These are phyloP conservation scores for Triticum timopheevii DNA, from an alignment of 176 grass and related monocot genomes.

Conservation along the genomic window DNA sequence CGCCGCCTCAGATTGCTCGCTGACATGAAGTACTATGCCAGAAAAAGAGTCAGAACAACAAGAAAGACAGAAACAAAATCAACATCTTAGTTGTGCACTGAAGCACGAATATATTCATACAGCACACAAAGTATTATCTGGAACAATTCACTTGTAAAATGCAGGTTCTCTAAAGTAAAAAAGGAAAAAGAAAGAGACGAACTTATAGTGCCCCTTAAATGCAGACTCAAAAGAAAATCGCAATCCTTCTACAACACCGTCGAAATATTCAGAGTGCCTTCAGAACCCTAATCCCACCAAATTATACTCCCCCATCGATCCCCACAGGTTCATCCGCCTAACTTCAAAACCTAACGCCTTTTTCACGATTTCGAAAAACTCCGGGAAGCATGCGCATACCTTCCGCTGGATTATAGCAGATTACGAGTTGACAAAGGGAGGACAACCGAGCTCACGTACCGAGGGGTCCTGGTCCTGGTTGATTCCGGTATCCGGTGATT, in stretches of 20 bases:
- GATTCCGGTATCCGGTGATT: background rate
- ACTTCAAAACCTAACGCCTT: background rate
- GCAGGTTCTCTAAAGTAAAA: background rate
- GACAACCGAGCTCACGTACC: constrained; percentile 25
- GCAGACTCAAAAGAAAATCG: background rate
- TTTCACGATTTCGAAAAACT: background rate
- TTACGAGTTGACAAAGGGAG: background rate
- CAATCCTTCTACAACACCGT: background rate
- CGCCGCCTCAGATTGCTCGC: constrained; percentile 64
- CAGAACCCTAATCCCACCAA: background rate
- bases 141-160: background rate
- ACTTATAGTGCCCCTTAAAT: background rate
- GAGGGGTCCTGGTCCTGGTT: background rate
- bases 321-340: background rate
- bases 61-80: background rate
- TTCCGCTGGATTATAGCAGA: background rate
- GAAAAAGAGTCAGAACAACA: background rate
- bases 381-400: background rate
- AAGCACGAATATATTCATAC: background rate
- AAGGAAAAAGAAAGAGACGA: background rate
- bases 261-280: background rate
- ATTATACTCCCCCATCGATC: background rate
- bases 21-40: constrained; percentile 39
- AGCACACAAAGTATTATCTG: background rate
- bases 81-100: background rate